Conservation (phyloP, 176 grass and related monocot species). For the Bonia amplexicaulis region DNA sequence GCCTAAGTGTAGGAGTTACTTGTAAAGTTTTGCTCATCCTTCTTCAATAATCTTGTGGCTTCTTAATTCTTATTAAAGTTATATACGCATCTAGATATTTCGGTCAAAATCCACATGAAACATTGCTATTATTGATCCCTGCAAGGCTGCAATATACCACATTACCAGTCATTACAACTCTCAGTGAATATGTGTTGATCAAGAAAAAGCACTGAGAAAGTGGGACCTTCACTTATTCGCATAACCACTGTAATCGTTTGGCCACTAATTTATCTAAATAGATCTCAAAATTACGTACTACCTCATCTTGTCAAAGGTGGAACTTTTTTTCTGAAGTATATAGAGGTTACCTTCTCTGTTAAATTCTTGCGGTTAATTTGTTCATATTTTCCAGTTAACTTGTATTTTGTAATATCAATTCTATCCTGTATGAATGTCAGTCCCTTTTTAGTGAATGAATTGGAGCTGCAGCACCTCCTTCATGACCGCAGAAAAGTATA, state of each 20-base stretch:
- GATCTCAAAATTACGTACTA: background rate
- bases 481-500: slow-evolving; percentile 98
- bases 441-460: slow-evolving; percentile 95
- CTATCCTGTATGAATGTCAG: slow-evolving; percentile 36
- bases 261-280: background rate
- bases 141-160: background rate
- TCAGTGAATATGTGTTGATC: background rate
- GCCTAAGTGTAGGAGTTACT: background rate
- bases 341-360: slow-evolving; percentile 15
- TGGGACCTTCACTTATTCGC: background rate
- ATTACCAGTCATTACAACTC: background rate
- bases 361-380: slow-evolving; percentile 22
- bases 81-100: background rate
- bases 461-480: slow-evolving; percentile 84
- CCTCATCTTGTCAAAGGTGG: background rate
- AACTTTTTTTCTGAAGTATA: slow-evolving; percentile 9
- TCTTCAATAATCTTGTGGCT: slow-evolving; percentile 1
- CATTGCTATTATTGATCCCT: background rate
- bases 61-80: background rate
- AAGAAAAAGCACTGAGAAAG: background rate
- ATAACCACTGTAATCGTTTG: background rate
- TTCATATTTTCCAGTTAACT: slow-evolving; percentile 10
- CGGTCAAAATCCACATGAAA: slow-evolving; percentile 5
- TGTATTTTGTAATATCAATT: slow-evolving; percentile 22
- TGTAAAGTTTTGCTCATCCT: background rate